Evolutionary conservation across 2,329 filamentous ascomycete genomes (phyloP).

Genomic region (Exophiala oligosperma): DNA sequence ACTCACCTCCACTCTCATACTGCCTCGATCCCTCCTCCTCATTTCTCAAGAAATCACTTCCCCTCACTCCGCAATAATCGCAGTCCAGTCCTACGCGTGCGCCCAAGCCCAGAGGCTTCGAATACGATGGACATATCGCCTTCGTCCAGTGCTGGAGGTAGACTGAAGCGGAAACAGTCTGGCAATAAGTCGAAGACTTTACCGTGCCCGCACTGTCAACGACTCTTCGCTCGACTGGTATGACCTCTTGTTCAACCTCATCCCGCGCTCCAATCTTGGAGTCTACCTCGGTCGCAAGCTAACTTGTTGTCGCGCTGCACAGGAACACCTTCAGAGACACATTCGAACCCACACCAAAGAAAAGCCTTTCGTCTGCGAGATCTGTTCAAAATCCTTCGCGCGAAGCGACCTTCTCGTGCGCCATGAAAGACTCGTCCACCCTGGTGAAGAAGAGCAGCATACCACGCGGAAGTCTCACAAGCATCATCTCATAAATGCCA

Average conservation of each 20-base stretch:
- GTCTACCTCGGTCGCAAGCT: constrained; percentile 12
- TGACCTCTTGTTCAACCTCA: background rate
- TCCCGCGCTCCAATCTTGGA: constrained; percentile 2
- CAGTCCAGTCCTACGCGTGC: background rate
- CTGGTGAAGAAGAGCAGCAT: constrained; percentile 38
- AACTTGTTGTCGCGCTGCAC: constrained; percentile 1
- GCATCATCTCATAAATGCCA: constrained; percentile 25
- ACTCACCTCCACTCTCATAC: background rate
- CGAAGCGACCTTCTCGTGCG: constrained; percentile 51
- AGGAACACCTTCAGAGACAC: constrained; percentile 52
- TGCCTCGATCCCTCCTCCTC: background rate
- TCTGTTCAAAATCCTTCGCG: constrained; percentile 51
- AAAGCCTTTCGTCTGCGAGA: constrained; percentile 51
- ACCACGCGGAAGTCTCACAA: constrained; percentile 30
- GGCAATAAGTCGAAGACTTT: constrained; percentile 46
- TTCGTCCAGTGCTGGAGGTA: constrained; percentile 18
- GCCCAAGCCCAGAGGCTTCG: background rate
- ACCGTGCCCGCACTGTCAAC: constrained; percentile 49
- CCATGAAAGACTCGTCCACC: constrained; percentile 51
- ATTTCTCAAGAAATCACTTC: background rate
- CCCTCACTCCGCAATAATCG: background rate
- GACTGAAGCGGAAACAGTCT: constrained; percentile 29
- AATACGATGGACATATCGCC: constrained; percentile 19
- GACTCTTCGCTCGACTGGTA: constrained; percentile 47
- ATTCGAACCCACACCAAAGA: constrained; percentile 54